phyloP scores from a whole-genome alignment of 208 protist genomes.

The Acanthamoeba castellanii region DNA sequence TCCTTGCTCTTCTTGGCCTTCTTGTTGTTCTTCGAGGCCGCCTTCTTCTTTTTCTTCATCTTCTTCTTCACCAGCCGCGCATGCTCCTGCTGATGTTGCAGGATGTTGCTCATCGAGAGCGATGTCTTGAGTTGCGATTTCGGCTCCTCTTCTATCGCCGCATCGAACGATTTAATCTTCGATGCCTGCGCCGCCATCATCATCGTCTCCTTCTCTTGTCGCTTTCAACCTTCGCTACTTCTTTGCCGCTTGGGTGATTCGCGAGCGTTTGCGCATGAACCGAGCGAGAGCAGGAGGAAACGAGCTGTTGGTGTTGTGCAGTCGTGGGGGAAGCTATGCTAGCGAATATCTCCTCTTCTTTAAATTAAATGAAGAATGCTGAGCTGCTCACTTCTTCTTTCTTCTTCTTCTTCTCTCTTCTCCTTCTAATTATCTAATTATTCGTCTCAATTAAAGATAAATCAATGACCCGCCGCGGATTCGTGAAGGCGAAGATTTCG shows the following conservation, averaged over 20 bases:
- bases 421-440: no score
- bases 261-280: background rate
- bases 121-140: background rate
- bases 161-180: conserved; percentile 51
- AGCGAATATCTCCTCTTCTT: no score
- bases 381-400: no score
- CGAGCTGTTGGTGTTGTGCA: no score
- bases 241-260: background rate
- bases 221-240: background rate
- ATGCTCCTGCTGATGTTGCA: background rate
- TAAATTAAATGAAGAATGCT: no score
- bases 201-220: background rate
- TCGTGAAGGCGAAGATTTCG: no score
- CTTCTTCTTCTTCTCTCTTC: no score
- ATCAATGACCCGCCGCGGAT: no score
- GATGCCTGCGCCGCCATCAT: conserved; percentile 2
- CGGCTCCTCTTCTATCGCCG: background rate
- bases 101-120: background rate
- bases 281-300: background rate
- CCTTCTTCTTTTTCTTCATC: conserved; percentile 54
- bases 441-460: no score
- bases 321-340: no score
- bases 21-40: background rate
- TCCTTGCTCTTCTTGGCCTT: conserved; percentile 21
- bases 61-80: background rate